Conservation (phyloP, 73 alveolate species). For the Tetrahymena thermophila region DNA sequence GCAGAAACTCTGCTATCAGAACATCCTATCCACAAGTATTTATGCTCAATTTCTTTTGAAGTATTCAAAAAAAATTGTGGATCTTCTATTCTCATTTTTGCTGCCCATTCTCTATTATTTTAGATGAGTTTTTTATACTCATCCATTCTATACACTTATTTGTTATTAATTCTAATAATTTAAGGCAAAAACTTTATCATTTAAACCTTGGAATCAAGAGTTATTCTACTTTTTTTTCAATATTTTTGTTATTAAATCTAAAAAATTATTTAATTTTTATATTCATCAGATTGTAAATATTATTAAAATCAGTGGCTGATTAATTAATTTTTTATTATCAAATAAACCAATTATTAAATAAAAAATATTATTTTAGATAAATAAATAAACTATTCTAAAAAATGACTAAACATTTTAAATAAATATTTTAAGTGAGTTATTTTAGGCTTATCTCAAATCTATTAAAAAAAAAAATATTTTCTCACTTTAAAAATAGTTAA, state of each 20-base stretch:
- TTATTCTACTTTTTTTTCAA: background rate
- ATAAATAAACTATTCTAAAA: too few species aligned
- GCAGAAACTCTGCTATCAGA: constrained; percentile 35
- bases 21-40: constrained; percentile 33
- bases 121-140: background rate
- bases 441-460: too few species aligned
- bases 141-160: background rate
- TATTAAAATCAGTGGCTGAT: too few species aligned
- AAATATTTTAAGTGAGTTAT: too few species aligned
- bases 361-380: too few species aligned
- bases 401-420: too few species aligned
- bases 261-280: too few species aligned
- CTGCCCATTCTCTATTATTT: constrained; percentile 1
- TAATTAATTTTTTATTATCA: too few species aligned
- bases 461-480: too few species aligned
- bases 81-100: constrained; percentile 9
- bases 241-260: background rate
- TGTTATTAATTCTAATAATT: background rate
- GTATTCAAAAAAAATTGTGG: constrained; percentile 14
- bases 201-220: background rate
- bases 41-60: constrained; percentile 9
- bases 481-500: too few species aligned
- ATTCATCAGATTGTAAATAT: background rate
- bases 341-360: too few species aligned
- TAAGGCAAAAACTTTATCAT: background rate